phyloP scores from a whole-genome alignment of 2,329 filamentous ascomycete species.

The Paecilomyces fulvus region DNA sequence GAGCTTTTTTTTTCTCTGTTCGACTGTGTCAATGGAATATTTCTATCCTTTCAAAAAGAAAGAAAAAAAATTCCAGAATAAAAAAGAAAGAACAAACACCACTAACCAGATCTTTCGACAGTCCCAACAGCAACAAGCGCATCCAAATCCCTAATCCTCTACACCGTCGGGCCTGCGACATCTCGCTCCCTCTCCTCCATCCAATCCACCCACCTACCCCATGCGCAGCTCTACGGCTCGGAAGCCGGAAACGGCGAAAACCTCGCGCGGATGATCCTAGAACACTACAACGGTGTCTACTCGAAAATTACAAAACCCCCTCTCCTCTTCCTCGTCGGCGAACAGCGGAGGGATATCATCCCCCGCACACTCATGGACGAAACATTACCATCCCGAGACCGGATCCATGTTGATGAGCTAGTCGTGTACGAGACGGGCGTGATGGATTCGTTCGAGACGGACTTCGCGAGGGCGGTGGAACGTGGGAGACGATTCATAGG shows the following conservation, averaged over 20 bases:
- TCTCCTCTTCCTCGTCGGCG: conserved; percentile 80
- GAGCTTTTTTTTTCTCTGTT: too few species aligned
- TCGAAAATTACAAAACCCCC: conserved; percentile 37
- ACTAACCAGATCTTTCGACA: neutral
- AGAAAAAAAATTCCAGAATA: too few species aligned
- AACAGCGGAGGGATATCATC: conserved; percentile 83
- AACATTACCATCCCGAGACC: conserved; percentile 38
- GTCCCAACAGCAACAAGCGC: conserved; percentile 5
- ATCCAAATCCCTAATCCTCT: conserved; percentile 28
- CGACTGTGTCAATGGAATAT: neutral
- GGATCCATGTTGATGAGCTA: conserved; percentile 65
- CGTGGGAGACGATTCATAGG: conserved; percentile 34
- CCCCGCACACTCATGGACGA: conserved; percentile 65
- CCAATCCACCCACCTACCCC: conserved; percentile 33
- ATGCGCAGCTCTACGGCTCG: conserved; percentile 61
- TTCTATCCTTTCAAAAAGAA: neutral
- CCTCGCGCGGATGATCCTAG: conserved; percentile 67
- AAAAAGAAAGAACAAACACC: neutral
- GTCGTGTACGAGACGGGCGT: conserved; percentile 82
- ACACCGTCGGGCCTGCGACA: conserved; percentile 43
- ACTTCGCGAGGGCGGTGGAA: conserved; percentile 51
- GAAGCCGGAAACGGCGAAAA: conserved; percentile 79
- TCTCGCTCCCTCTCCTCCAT: conserved; percentile 58
- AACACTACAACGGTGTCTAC: conserved; percentile 56
- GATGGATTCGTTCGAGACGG: conserved; percentile 64